These are phyloP conservation scores for Amauroascus niger DNA, from an alignment of 2,329 filamentous ascomycete species.

Conservation along the genomic window DNA sequence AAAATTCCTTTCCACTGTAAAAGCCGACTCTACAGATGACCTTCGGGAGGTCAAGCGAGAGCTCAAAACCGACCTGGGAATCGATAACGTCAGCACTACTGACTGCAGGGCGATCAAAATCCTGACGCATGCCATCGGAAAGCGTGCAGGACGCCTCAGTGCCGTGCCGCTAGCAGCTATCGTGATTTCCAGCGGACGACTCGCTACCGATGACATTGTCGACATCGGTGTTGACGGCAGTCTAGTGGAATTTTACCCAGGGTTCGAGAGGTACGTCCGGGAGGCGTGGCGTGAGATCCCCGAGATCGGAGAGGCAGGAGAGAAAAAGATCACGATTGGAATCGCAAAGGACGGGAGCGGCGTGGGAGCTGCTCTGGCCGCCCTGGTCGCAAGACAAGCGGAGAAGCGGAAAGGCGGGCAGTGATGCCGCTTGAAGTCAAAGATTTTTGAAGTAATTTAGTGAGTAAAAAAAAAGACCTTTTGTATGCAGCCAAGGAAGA, in stretches of 20 bases:
- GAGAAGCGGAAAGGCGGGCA: slow-evolving; percentile 1
- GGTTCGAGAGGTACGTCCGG: slow-evolving; percentile 79
- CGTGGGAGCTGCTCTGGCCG: slow-evolving; percentile 91
- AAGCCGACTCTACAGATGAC: slow-evolving; percentile 65
- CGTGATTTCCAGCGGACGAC: slow-evolving; percentile 66
- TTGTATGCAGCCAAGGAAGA: too few relatives aligned
- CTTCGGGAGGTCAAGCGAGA: slow-evolving; percentile 65
- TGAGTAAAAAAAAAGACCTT: too few relatives aligned
- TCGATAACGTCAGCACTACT: slow-evolving; percentile 66
- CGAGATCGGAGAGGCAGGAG: slow-evolving; percentile 66
- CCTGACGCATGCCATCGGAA: slow-evolving; percentile 72
- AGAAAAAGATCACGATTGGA: slow-evolving; percentile 81
- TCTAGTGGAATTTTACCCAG: slow-evolving; percentile 90
- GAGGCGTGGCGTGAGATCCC: slow-evolving; percentile 69
- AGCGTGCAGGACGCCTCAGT: slow-evolving; percentile 75
- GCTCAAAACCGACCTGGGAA: slow-evolving; percentile 64
- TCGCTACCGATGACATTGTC: slow-evolving; percentile 59
- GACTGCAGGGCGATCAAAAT: slow-evolving; percentile 83
- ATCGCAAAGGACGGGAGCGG: slow-evolving; percentile 95
- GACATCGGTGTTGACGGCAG: slow-evolving; percentile 93
- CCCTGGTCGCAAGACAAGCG: slow-evolving; percentile 66
- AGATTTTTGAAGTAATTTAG: too few relatives aligned
- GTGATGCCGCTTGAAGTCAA: neutral
- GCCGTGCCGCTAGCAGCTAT: slow-evolving; percentile 82
- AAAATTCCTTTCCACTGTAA: slow-evolving; percentile 76